Conservation (phyloP, 306 rosid genomes). For the Herpetospermum pedunculosum region DNA sequence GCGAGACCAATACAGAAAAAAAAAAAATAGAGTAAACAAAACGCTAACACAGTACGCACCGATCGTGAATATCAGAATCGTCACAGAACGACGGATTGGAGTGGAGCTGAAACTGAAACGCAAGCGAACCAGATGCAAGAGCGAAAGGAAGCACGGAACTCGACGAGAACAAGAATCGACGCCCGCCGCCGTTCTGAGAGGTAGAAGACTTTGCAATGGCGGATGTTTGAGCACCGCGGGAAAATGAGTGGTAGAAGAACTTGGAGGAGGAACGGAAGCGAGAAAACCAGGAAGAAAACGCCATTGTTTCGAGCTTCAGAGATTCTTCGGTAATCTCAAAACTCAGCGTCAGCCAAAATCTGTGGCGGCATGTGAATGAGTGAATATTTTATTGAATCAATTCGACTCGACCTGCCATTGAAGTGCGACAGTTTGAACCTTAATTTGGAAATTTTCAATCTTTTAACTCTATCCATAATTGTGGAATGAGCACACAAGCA, state of each 20-base stretch:
- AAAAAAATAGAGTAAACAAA: not conserved
- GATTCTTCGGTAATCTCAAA: not conserved
- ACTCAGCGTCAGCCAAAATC: not conserved
- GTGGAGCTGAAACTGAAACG: conserved; percentile 38
- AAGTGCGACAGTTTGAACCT: not conserved
- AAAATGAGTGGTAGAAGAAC: conserved; percentile 15
- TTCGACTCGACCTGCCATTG: not conserved
- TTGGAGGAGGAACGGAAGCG: conserved; percentile 54
- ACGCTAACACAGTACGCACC: conserved; percentile 29
- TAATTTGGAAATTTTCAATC: too few relatives aligned
- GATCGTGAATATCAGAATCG: conserved; percentile 14
- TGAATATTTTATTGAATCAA: not conserved
- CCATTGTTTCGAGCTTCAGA: conserved; percentile 3
- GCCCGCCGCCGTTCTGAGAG: conserved; percentile 13
- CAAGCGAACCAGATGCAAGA: conserved; percentile 58
- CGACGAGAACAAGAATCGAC: conserved; percentile 20
- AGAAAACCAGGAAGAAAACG: conserved; percentile 39
- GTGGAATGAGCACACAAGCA: too few relatives aligned
- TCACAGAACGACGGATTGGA: conserved; percentile 38
- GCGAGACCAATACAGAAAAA: not conserved
- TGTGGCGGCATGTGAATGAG: not conserved
- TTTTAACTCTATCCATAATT: too few relatives aligned
- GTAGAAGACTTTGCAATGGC: conserved; percentile 7
- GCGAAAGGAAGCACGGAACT: conserved; percentile 49
- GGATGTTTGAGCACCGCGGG: conserved; percentile 13